phyloP scores from a whole-genome alignment of 2,329 filamentous ascomycete species.

The Cryphonectria parasitica region DNA sequence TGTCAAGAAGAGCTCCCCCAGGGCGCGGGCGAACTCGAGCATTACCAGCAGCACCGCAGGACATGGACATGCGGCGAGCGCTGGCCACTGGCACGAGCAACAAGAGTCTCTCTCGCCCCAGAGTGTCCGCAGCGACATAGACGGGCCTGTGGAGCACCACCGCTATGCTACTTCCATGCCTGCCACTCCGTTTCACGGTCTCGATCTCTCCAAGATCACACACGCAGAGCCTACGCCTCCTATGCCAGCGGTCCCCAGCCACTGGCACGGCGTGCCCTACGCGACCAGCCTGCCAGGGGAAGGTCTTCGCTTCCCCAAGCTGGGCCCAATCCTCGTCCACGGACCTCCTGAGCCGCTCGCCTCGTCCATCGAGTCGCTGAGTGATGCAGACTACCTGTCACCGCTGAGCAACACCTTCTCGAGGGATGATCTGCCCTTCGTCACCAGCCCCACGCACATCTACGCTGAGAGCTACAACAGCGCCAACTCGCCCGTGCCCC shows the following conservation, averaged over 20 bases:
- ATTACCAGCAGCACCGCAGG: conserved; percentile 16
- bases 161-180: conserved; percentile 49
- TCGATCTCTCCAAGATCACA: conserved; percentile 57
- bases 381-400: conserved; percentile 64
- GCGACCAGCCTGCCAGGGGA: conserved; percentile 46
- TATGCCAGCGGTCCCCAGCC: conserved; percentile 40
- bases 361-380: conserved; percentile 62
- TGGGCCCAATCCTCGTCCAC: conserved; percentile 43
- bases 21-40: conserved; percentile 51
- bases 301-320: conserved; percentile 50
- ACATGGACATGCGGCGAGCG: conserved; percentile 35
- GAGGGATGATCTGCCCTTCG: conserved; percentile 59
- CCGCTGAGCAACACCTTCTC: conserved; percentile 58
- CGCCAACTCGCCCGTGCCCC: conserved; percentile 57
- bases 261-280: conserved; percentile 55
- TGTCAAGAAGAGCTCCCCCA: conserved; percentile 52
- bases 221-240: conserved; percentile 49
- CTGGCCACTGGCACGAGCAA: conserved; percentile 45
- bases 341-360: conserved; percentile 55
- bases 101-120: conserved; percentile 42
- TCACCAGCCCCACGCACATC: conserved; percentile 59
- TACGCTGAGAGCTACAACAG: conserved; percentile 58
- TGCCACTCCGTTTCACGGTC: conserved; percentile 42
- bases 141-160: conserved; percentile 41
- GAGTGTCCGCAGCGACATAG: conserved; percentile 41